Evolutionary conservation across 2,329 filamentous ascomycete genomes (phyloP).

Genomic region (Pseudocercospora ulei): DNA sequence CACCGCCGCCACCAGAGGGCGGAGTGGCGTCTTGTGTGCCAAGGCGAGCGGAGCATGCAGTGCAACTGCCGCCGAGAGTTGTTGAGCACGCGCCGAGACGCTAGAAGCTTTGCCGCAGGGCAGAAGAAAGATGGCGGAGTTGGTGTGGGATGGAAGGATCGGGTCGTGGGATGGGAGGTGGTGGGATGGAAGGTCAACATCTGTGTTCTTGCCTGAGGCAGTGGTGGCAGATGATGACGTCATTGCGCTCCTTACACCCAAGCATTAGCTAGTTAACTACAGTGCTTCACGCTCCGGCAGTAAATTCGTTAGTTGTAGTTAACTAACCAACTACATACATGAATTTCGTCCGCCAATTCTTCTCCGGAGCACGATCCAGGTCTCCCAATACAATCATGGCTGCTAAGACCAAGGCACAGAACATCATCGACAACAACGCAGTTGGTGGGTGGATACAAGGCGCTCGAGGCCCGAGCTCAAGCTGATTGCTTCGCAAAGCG

Average conservation of each 20-base stretch:
- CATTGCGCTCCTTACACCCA: too few relatives aligned
- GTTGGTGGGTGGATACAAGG: slow-evolving; percentile 50
- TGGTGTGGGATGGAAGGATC: neutral
- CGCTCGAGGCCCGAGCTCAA: neutral
- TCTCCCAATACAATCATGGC: slow-evolving; percentile 64
- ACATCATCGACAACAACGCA: slow-evolving; percentile 78
- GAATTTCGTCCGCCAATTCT: slow-evolving; percentile 63
- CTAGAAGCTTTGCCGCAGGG: slow-evolving; percentile 4
- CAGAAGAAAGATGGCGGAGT: neutral
- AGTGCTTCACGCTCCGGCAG: too few relatives aligned
- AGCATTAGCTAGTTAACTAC: slow-evolving; percentile 24
- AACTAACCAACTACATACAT: slow-evolving; percentile 44
- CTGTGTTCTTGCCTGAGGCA: neutral
- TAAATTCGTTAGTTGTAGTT: too few relatives aligned
- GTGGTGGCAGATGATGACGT: too few relatives aligned
- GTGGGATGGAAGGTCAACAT: neutral
- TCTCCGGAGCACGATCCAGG: slow-evolving; percentile 46
- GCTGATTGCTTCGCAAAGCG: slow-evolving; percentile 43
- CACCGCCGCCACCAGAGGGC: slow-evolving; percentile 1
- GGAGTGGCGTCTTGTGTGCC: slow-evolving; percentile 4
- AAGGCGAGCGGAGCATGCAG: slow-evolving; percentile 5
- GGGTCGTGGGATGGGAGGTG: neutral
- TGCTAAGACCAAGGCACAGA: slow-evolving; percentile 71
- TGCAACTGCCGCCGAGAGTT: too few relatives aligned
- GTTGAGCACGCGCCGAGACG: slow-evolving; percentile 4